Evolutionary conservation across 2,329 filamentous ascomycete genomes (phyloP).

Genomic region (Apiospora rasikravindrae): DNA sequence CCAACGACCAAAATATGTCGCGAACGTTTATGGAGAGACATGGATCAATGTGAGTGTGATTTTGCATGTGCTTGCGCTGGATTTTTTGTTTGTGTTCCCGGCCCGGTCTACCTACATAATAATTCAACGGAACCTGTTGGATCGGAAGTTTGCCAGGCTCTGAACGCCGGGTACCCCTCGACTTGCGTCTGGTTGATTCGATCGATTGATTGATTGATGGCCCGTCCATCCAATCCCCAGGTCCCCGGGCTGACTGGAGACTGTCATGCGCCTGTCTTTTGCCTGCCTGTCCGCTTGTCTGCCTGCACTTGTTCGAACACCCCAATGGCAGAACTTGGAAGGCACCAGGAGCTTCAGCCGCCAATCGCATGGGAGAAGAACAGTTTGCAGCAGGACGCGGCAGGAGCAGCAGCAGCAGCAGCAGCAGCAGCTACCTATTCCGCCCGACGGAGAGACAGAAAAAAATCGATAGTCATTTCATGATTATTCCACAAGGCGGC

Average conservation of each 20-base stretch:
- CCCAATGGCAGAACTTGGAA: neutral
- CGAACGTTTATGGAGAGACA: conserved; percentile 8
- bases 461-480: neutral
- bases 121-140: neutral
- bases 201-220: neutral
- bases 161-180: conserved; percentile 6
- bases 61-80: conserved; percentile 5
- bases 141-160: neutral
- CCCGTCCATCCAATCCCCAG: neutral
- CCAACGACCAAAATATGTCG: neutral
- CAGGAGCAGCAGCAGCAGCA: neutral
- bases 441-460: neutral
- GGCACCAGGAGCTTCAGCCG: neutral
- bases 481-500: conserved; percentile 4
- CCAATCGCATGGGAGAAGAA: conserved; percentile 7
- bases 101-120: neutral
- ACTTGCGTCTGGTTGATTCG: neutral
- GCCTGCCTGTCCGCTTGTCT: neutral
- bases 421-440: too few relatives aligned
- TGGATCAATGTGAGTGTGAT: conserved; percentile 6
- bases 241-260: neutral
- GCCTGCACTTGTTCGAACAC: neutral
- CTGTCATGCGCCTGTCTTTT: neutral
- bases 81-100: neutral
- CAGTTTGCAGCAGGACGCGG: neutral